Evolutionary conservation across 164 flowering plant genomes (phyloP).

Genomic region (Nymphaea thermarum): DNA sequence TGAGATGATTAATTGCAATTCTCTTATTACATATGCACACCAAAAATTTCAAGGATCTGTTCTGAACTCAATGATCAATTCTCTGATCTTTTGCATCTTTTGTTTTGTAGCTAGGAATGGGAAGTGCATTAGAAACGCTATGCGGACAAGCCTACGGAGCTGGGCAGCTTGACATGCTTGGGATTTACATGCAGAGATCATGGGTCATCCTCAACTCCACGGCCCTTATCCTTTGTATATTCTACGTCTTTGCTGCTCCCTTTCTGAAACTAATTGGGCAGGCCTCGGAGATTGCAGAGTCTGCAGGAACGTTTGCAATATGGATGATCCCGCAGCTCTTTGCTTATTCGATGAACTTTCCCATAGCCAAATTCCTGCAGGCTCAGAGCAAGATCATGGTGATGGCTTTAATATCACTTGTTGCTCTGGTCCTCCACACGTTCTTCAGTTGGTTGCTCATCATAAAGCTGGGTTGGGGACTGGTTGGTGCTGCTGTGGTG

Average conservation of each 20-base stretch:
- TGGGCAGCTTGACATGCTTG: conserved; percentile 8
- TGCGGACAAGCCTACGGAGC: conserved; percentile 14
- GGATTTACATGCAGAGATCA: conserved; percentile 10
- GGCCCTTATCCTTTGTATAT: conserved; percentile 1
- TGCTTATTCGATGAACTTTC: conserved; percentile 2
- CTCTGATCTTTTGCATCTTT: too few relatives aligned
- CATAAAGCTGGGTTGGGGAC: conserved; percentile 50
- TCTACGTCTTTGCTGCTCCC: conserved; percentile 5
- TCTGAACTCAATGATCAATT: too few relatives aligned
- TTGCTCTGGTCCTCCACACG: conserved; percentile 10
- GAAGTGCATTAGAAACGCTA: conserved; percentile 7
- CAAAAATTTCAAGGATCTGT: too few relatives aligned
- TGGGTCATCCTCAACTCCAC: conserved; percentile 5
- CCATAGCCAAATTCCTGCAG: conserved; percentile 9
- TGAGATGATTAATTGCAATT: too few relatives aligned
- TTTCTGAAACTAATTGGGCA: conserved; percentile 5
- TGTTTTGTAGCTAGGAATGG: conserved; percentile 8
- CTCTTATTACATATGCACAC: too few relatives aligned
- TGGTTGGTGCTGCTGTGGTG: conserved; percentile 62
- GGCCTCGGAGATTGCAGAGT: not conserved
- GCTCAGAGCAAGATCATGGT: conserved; percentile 23
- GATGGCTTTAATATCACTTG: conserved; percentile 9
- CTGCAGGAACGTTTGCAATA: conserved; percentile 2
- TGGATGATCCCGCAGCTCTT: conserved; percentile 7
- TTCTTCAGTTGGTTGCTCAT: conserved; percentile 15